A percentile compares a stretch with the other conserved stretches of the same genome.
Evolutionary conservation across 2,329 filamentous ascomycete species (phyloP).

Genomic region (Graphilbum sp.): DNA sequence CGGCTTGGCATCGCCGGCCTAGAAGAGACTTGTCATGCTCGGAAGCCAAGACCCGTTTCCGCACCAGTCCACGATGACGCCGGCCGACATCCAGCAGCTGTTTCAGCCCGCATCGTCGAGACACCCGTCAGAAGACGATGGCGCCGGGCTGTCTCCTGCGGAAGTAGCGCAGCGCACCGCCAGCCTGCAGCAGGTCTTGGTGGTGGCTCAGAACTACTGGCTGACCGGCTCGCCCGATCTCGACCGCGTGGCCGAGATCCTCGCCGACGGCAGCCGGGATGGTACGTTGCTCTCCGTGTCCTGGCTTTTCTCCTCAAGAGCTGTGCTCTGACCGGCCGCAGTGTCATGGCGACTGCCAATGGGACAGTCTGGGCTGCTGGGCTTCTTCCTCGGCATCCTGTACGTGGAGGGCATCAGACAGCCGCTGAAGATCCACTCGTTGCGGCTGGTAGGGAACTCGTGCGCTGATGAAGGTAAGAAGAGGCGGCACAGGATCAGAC

Average conservation of each 20-base stretch:
- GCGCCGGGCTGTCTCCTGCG: background rate
- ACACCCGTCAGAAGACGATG: background rate
- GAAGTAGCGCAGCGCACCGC: slow-evolving; percentile 10
- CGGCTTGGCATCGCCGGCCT: too few species aligned
- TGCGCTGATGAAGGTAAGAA: slow-evolving; percentile 40
- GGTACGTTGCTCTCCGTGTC: slow-evolving; percentile 17
- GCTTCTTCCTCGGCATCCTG: slow-evolving; percentile 35
- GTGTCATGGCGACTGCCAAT: slow-evolving; percentile 39
- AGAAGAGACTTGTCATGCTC: too few species aligned
- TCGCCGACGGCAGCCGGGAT: slow-evolving; percentile 39
- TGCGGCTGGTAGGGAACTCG: slow-evolving; percentile 44
- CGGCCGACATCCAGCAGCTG: slow-evolving; percentile 6
- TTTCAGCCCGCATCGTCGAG: slow-evolving; percentile 3
- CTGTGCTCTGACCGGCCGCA: too few species aligned
- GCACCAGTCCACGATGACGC: slow-evolving; percentile 4
- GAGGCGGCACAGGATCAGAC: too few species aligned
- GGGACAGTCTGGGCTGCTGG: slow-evolving; percentile 40
- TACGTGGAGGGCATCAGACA: slow-evolving; percentile 20
- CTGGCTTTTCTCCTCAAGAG: background rate
- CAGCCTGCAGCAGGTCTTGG: slow-evolving; percentile 21
- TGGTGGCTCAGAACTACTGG: slow-evolving; percentile 23
- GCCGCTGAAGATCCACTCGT: slow-evolving; percentile 32
- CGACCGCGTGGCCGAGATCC: slow-evolving; percentile 29
- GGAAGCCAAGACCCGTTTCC: too few species aligned
- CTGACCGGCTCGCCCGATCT: slow-evolving; percentile 23